These are phyloP conservation scores for Rhodamnia rubescens DNA, from an alignment of 345 rosid genomes.

Conservation along the genomic window DNA sequence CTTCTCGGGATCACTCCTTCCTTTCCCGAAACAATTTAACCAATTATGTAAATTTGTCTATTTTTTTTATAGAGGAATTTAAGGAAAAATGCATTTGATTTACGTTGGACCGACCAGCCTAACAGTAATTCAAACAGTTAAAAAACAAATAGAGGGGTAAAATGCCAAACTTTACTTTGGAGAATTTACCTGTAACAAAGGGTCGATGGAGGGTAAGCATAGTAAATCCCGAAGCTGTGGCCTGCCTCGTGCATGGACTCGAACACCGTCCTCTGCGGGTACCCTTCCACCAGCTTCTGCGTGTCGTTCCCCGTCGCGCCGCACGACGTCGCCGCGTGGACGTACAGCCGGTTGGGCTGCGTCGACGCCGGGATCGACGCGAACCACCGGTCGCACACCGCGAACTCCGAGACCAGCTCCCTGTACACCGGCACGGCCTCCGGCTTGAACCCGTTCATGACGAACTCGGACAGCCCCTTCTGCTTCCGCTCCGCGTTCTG, in stretches of 20 bases:
- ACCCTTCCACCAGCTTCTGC: slow-evolving; percentile 35
- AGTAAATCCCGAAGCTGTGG: slow-evolving; percentile 44
- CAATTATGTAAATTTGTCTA: too few relatives aligned
- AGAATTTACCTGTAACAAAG: slow-evolving; percentile 39
- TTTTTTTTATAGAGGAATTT: too few relatives aligned
- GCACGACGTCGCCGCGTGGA: slow-evolving; percentile 66
- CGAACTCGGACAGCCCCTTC: slow-evolving; percentile 15
- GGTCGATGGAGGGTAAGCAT: slow-evolving; percentile 43
- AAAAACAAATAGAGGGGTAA: too few relatives aligned
- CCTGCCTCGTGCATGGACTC: slow-evolving; percentile 63
- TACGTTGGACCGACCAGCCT: too few relatives aligned
- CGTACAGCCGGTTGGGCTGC: slow-evolving; percentile 55
- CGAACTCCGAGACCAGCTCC: slow-evolving; percentile 50
- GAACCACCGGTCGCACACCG: slow-evolving; percentile 73
- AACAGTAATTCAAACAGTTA: too few relatives aligned
- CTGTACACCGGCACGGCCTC: slow-evolving; percentile 52
- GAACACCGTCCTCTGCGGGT: slow-evolving; percentile 62
- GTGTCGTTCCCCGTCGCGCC: slow-evolving; percentile 52
- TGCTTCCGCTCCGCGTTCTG: slow-evolving; percentile 21
- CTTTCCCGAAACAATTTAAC: too few relatives aligned
- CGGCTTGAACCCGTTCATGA: slow-evolving; percentile 63
- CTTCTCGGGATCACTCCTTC: not conserved
- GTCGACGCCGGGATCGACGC: slow-evolving; percentile 58
- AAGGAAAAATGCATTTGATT: too few relatives aligned
- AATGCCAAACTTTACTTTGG: too few relatives aligned